Base-by-base conservation (phyloP, 2,329 filamentous ascomycete genomes). In the Magnaporthiopsis rhizophila region DNA sequence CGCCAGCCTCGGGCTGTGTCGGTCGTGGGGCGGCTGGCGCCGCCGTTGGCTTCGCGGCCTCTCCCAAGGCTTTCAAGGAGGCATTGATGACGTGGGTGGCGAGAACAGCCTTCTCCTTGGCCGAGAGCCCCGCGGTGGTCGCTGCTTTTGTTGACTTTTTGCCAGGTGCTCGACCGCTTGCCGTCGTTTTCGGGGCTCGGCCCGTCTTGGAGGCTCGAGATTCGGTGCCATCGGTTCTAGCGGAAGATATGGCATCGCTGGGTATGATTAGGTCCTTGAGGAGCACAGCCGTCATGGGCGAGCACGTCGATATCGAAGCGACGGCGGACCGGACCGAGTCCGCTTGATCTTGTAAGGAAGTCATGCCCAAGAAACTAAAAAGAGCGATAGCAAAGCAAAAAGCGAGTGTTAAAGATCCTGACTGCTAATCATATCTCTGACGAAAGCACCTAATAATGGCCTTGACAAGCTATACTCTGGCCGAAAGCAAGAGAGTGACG, bases 51-150 rank as follows among this genome's bases (percentile, higher is more conserved):
- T 87, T 92, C 26, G 86, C 80, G 0, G 86, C 86, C 64, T 90
- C 86, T n/a, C 82, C 81, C 3, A 94, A 80, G 12, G 83, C 81
- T 70, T 90, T 92, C 56, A 93, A 79, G 1, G 87, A 82, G 8
- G 80, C 79, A 72, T 93, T 94, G 70, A 92, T 85, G 50, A 91
- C 80, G 66, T 92, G 85, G 0, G 89, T 91, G 15, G 90, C 89
- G 50, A 93, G 76, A 59, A 84, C 79, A 62, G 86, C 86, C 73
- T 83, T 86, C 65, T 91, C 88, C 69, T 83, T 85, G 6, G 79
- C 72, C 5, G 81, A 77, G 36, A 89, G 73, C 60, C 77, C 75
- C 62, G 71, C 67, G 66, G 71, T 68, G 13, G 66, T 64, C 56
- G 65, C 63, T 45, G 65, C 65, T 57, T 72, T 70, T 32, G 70